A percentile compares a stretch with the other conserved stretches of the same genome.
phyloP scores from a whole-genome alignment of 768 basidiomycete genomes.

The Lactarius deliciosus region DNA sequence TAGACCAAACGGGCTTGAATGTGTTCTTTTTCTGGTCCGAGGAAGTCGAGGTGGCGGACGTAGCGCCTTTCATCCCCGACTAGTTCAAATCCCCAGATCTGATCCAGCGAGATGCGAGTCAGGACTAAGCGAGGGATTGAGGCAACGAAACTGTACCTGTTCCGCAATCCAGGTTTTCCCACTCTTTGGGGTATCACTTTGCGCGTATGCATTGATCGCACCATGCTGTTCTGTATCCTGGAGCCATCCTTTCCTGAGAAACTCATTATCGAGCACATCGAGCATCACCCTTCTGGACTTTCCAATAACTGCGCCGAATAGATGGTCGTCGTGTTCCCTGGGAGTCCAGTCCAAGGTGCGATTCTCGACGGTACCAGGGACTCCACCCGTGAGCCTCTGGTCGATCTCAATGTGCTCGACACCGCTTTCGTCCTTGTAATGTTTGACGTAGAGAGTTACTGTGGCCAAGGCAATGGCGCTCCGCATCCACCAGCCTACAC shows the following conservation, averaged over 20 bases:
- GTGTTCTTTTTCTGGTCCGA: constrained; percentile 23
- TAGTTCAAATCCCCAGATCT: constrained; percentile 31
- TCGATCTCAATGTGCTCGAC: constrained; percentile 66
- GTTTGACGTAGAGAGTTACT: constrained; percentile 57
- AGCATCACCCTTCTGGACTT: constrained; percentile 35
- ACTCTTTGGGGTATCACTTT: constrained; percentile 66
- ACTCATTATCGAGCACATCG: constrained; percentile 38
- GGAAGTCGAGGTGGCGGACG: constrained; percentile 28
- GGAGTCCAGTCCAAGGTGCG: constrained; percentile 58
- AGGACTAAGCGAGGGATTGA: background rate
- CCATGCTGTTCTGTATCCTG: constrained; percentile 41
- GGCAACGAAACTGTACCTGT: constrained; percentile 46
- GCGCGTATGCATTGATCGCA: constrained; percentile 40
- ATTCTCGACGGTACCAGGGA: constrained; percentile 55
- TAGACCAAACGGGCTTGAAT: constrained; percentile 32
- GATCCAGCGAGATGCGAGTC: background rate
- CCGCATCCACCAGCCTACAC: constrained; percentile 70
- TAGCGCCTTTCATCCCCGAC: constrained; percentile 26
- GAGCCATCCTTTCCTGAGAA: constrained; percentile 45
- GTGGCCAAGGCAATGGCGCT: constrained; percentile 55
- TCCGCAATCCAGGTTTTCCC: constrained; percentile 57
- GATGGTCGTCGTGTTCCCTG: constrained; percentile 51
- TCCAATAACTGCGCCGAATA: constrained; percentile 61
- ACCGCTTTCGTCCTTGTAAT: constrained; percentile 58
- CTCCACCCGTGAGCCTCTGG: constrained; percentile 62